Conservation (phyloP, 2,329 filamentous ascomycete species). For the Claviceps purpurea region DNA sequence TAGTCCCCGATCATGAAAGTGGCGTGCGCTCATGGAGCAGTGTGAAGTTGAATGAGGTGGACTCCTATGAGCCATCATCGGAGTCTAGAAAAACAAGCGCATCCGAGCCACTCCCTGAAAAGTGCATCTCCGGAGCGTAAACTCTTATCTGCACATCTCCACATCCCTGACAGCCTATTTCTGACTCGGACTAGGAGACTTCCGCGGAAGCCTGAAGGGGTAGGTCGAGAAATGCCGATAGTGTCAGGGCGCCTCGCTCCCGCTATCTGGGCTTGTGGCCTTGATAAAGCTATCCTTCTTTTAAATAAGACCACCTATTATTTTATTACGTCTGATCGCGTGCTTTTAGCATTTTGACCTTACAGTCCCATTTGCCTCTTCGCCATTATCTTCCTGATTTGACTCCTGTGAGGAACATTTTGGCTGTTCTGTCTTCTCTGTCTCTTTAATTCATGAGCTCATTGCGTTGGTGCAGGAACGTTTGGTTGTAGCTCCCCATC, state of each 20-base stretch:
- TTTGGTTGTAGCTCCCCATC: background rate
- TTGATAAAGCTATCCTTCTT: background rate
- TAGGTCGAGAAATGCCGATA: background rate
- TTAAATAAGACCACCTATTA: background rate
- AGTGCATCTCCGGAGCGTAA: background rate
- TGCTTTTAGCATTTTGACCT: no score
- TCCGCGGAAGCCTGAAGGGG: slow-evolving; percentile 2
- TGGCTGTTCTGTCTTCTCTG: background rate
- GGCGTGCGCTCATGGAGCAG: background rate
- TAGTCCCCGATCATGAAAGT: background rate
- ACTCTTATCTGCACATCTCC: background rate
- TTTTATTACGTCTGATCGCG: no score
- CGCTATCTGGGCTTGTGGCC: background rate
- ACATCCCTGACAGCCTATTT: background rate
- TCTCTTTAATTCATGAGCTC: background rate
- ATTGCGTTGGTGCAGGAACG: background rate
- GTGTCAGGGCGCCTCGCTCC: background rate
- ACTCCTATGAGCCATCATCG: background rate
- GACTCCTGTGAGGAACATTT: no score
- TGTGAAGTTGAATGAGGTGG: no score
- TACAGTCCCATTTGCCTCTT: no score
- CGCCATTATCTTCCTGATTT: no score
- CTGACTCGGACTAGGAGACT: background rate
- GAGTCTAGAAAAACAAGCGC: background rate
- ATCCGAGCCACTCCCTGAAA: background rate